Percentiles rank a stretch among this genome's conserved stretches.
These are phyloP conservation scores for Trichoderma orchidacearum DNA, from an alignment of 495 filamentous ascomycete genomes.

Conservation along the genomic window DNA sequence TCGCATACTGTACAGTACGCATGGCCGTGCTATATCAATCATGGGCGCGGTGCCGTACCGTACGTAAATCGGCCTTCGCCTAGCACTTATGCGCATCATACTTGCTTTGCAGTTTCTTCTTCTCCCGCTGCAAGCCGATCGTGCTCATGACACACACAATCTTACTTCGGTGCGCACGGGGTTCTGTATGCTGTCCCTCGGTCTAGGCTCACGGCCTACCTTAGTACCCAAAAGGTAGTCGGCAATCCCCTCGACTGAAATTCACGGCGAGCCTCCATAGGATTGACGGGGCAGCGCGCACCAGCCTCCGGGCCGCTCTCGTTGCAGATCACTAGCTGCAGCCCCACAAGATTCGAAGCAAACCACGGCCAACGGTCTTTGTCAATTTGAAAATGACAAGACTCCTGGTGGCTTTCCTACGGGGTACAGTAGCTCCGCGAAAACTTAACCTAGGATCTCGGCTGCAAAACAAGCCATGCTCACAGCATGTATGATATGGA, in stretches of 20 bases:
- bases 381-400: background rate
- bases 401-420: background rate
- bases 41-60: background rate
- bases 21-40: too few species aligned
- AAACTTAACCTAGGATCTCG: background rate
- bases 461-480: background rate
- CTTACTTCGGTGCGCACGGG: background rate
- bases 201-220: too few species aligned
- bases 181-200: background rate
- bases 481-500: background rate
- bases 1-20: too few species aligned
- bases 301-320: background rate
- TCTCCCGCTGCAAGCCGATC: background rate
- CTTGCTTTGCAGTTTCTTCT: background rate
- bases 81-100: slow-evolving; percentile 1
- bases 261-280: background rate
- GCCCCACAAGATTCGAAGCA: background rate
- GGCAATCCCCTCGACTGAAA: background rate
- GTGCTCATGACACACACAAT: background rate
- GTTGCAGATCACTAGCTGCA: background rate
- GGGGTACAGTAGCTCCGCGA: background rate
- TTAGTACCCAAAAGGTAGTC: too few species aligned
- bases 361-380: background rate
- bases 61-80: background rate
- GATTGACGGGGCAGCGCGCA: background rate